Conservation (phyloP, 208 protist species). For the Crithidia fasciculata region DNA sequence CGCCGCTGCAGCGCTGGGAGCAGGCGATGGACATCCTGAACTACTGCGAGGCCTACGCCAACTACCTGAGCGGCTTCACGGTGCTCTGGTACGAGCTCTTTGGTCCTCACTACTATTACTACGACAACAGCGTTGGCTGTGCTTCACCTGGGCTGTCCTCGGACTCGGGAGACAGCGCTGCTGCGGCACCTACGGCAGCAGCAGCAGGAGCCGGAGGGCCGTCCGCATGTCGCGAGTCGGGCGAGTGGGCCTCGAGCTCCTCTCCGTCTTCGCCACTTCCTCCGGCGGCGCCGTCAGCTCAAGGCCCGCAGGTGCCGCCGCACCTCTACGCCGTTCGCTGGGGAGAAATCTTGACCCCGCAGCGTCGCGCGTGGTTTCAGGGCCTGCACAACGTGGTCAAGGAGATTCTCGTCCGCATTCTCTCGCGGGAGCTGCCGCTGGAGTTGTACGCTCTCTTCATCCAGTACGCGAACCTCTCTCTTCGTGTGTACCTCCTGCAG, state of each 20-base stretch:
- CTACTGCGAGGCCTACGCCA: constrained; percentile 54
- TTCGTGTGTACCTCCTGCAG: constrained; percentile 57
- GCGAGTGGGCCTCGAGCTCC: constrained; percentile 13
- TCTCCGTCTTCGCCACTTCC: background rate
- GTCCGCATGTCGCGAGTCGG: background rate
- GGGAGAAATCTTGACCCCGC: constrained; percentile 45
- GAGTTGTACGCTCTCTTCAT: constrained; percentile 72
- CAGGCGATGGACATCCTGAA: constrained; percentile 32
- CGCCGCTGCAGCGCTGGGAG: constrained; percentile 23
- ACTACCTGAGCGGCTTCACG: constrained; percentile 58
- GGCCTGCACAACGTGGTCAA: constrained; percentile 41
- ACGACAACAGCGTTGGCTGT: background rate
- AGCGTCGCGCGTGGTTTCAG: constrained; percentile 48
- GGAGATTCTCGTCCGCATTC: constrained; percentile 45
- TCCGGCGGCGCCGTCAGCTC: background rate
- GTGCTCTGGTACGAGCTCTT: constrained; percentile 76
- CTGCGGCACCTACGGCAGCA: background rate
- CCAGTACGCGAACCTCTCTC: constrained; percentile 53
- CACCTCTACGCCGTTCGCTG: constrained; percentile 79
- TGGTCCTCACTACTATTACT: constrained; percentile 41
- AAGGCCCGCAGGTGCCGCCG: constrained; percentile 37
- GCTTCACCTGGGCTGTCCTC: background rate
- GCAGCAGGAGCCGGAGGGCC: too few species aligned
- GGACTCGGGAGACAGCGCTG: background rate
- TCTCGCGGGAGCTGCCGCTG: constrained; percentile 45